A percentile compares a stretch with the other conserved stretches of the same genome.
Conservation (phyloP, 345 rosid genomes). For the Ceriops decandra region DNA sequence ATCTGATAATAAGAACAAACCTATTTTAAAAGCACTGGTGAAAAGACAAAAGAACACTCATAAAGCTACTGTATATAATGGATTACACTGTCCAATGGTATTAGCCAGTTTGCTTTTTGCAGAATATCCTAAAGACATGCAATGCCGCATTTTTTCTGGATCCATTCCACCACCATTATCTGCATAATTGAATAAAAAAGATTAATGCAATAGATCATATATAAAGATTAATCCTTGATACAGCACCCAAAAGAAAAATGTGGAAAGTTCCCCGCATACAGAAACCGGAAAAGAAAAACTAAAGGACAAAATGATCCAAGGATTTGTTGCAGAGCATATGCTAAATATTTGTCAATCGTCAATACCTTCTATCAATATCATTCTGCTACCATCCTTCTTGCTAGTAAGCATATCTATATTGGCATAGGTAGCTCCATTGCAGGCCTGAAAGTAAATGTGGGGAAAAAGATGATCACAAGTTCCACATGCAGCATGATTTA, state of each 20-base stretch:
- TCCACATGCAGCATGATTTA: background rate
- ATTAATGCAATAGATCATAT: background rate
- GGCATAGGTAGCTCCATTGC: slow-evolving; percentile 75
- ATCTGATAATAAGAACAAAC: slow-evolving; percentile 41
- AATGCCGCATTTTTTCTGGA: slow-evolving; percentile 77
- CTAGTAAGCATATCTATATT: slow-evolving; percentile 65
- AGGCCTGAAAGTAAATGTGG: slow-evolving; percentile 39
- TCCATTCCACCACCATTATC: slow-evolving; percentile 98
- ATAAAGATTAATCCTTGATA: background rate
- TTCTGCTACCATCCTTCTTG: slow-evolving; percentile 57
- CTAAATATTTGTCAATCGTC: background rate
- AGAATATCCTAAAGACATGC: slow-evolving; percentile 93
- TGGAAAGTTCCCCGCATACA: background rate
- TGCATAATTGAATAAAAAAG: slow-evolving; percentile 29
- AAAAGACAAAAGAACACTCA: background rate
- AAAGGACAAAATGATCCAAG: too few species aligned
- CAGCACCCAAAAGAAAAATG: too few species aligned
- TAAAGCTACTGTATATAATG: background rate
- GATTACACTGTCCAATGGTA: slow-evolving; percentile 82
- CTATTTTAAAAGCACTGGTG: slow-evolving; percentile 2
- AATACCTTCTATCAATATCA: slow-evolving; percentile 81
- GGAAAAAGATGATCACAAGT: slow-evolving; percentile 5
- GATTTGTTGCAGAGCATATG: background rate
- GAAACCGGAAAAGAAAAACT: background rate
- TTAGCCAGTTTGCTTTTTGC: slow-evolving; percentile 77